Base-by-base conservation (phyloP, 352 stramenopile genomes). In the Phytophthora agathidicida region DNA sequence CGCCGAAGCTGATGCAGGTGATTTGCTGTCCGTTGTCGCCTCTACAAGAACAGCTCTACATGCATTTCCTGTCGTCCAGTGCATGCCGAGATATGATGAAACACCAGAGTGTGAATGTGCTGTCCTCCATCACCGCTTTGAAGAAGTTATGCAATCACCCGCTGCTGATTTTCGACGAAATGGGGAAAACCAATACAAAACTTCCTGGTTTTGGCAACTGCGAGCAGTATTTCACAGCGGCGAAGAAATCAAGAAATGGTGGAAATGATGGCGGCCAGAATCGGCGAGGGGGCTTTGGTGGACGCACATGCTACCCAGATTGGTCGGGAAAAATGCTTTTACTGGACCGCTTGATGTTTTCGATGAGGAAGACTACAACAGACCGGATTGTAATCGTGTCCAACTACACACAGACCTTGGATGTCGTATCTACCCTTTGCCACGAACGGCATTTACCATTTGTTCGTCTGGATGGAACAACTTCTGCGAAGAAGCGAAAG, bases 141-240 rank as follows among this genome's bases (percentile, higher is more conserved):
- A 98, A 98, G 80, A 98, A 99, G 69, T 68, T 99, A 5, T 99
- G 96, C 79, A 99, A 99, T 67, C 97, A 99, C 49, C 97, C 97
- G 13, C 87, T 95, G 33, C 68, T 99, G 5, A 94, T 99, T 58
- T 92, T 94, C 48, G 84, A 96, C 39, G 84, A 94, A 54, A 84
- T 77, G 27, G 83, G 85, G 10, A 91, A 89, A 69, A 88, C 66
- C 32, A 91, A 81, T 54, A 93, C 85, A 7, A 94, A 94, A 32
- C 66, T 94, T 6, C 65, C 83, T 28, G 87, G 87, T 11, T 96
- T 96, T 65, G 72, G 89, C 14, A 81, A 83, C 14, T 96, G 87
- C 24, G 74, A 65, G 11, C 64, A 72, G 5, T 93, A 86, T 57
- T 93, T 95, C 37, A 45, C 62, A 17, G 68, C 65, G 0, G 80